A percentile compares a stretch with the other conserved stretches of the same genome.
These are phyloP conservation scores for Phalaenopsis equestris DNA, from an alignment of 106 monocot genomes.

Conservation along the genomic window DNA sequence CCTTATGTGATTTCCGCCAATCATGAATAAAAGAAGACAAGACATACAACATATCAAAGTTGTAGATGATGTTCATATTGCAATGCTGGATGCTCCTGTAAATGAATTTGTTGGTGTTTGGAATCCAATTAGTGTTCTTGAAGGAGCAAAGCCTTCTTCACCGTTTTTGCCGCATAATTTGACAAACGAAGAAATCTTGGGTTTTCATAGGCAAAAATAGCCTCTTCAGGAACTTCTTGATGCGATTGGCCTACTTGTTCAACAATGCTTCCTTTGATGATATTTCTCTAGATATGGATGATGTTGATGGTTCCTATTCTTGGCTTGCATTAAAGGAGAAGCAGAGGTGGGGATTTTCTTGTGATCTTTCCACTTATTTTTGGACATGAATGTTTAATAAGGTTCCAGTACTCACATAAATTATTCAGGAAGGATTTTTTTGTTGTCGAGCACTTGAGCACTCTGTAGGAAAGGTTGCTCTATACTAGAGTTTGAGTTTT, in stretches of 20 bases:
- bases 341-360: slow-evolving; percentile 66
- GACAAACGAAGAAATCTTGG: slow-evolving; percentile 29
- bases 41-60: slow-evolving; percentile 62
- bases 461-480: slow-evolving; percentile 26
- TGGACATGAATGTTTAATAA: too few species aligned
- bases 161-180: slow-evolving; percentile 25
- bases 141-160: slow-evolving; percentile 35
- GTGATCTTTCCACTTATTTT: slow-evolving; percentile 48
- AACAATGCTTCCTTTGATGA: slow-evolving; percentile 85
- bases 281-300: slow-evolving; percentile 61
- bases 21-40: slow-evolving; percentile 50
- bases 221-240: slow-evolving; percentile 79
- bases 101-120: slow-evolving; percentile 73
- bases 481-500: slow-evolving; percentile 47
- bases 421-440: slow-evolving; percentile 20
- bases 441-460: slow-evolving; percentile 47
- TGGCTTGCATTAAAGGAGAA: slow-evolving; percentile 90
- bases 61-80: slow-evolving; percentile 62
- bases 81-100: slow-evolving; percentile 35
- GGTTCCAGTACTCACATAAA: too few species aligned
- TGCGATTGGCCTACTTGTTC: slow-evolving; percentile 67
- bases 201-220: slow-evolving; percentile 26
- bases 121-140: slow-evolving; percentile 62
- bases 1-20: slow-evolving; percentile 27
- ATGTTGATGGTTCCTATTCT: slow-evolving; percentile 61